Evolutionary conservation across 495 filamentous ascomycete species (phyloP).

Genomic region (Poronia punctata): DNA sequence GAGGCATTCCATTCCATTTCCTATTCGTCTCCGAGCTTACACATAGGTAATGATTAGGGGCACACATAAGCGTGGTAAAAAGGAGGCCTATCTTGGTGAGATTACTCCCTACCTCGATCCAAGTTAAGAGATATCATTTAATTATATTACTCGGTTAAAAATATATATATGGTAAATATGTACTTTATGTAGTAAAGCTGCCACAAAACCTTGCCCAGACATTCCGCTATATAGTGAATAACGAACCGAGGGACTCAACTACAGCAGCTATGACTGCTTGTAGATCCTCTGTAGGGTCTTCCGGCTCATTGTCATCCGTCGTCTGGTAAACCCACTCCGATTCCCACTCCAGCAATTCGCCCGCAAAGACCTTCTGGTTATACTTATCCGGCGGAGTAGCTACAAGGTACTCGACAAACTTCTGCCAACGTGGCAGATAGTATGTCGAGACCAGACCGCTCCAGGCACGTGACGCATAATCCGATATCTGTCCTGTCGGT

Average conservation of each 20-base stretch:
- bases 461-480: conserved; percentile 48
- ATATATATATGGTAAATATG: no score
- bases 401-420: conserved; percentile 40
- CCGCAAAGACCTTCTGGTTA: conserved; percentile 27
- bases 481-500: conserved; percentile 40
- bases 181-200: no score
- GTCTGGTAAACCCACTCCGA: conserved; percentile 32
- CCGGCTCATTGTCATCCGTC: conserved; percentile 14
- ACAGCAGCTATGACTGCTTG: background rate
- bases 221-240: background rate
- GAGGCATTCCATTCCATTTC: no score
- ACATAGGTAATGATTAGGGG: no score
- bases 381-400: conserved; percentile 23
- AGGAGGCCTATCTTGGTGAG: no score
- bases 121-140: no score
- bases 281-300: conserved; percentile 3
- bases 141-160: no score
- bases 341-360: conserved; percentile 31
- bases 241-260: background rate
- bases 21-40: no score
- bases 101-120: no score
- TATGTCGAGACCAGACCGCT: conserved; percentile 42
- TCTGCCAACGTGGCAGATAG: conserved; percentile 42
- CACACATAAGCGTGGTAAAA: no score
- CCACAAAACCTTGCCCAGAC: background rate